These are phyloP conservation scores for Metarhizium rileyi DNA, from an alignment of 2,329 filamentous ascomycete species.

Conservation along the genomic window DNA sequence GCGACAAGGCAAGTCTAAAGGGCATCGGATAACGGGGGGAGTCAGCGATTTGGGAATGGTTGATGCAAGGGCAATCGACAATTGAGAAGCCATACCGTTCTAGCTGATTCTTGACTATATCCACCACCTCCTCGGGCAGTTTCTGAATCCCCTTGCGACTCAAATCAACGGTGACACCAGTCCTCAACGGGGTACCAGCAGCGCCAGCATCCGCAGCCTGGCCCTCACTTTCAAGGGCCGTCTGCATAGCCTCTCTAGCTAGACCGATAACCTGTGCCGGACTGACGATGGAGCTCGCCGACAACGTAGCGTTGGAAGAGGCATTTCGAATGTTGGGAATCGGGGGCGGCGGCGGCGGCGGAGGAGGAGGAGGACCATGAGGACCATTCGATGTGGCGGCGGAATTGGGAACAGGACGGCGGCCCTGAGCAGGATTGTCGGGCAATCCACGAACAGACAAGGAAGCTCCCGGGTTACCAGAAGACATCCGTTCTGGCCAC, in stretches of 20 bases:
- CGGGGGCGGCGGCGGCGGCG: slow-evolving; percentile 33
- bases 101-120: slow-evolving; percentile 64
- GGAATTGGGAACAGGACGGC: slow-evolving; percentile 29
- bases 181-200: slow-evolving; percentile 50
- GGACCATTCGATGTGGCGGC: slow-evolving; percentile 29
- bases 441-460: slow-evolving; percentile 25
- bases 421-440: slow-evolving; percentile 30
- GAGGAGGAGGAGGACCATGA: too few relatives aligned
- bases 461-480: slow-evolving; percentile 12
- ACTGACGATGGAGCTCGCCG: slow-evolving; percentile 44
- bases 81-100: slow-evolving; percentile 48
- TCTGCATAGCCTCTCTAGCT: slow-evolving; percentile 57
- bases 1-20: slow-evolving; percentile 65
- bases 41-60: neutral
- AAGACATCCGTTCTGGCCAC: slow-evolving; percentile 23
- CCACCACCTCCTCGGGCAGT: slow-evolving; percentile 63
- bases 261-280: slow-evolving; percentile 52
- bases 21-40: neutral
- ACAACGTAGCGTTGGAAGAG: slow-evolving; percentile 36
- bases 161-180: slow-evolving; percentile 68
- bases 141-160: slow-evolving; percentile 65
- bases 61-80: neutral
- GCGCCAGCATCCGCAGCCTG: slow-evolving; percentile 52
- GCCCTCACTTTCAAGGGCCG: slow-evolving; percentile 55
- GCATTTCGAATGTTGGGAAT: slow-evolving; percentile 38